Conservation (phyloP, 768 basidiomycete species). For the Tricholoma sp. region DNA sequence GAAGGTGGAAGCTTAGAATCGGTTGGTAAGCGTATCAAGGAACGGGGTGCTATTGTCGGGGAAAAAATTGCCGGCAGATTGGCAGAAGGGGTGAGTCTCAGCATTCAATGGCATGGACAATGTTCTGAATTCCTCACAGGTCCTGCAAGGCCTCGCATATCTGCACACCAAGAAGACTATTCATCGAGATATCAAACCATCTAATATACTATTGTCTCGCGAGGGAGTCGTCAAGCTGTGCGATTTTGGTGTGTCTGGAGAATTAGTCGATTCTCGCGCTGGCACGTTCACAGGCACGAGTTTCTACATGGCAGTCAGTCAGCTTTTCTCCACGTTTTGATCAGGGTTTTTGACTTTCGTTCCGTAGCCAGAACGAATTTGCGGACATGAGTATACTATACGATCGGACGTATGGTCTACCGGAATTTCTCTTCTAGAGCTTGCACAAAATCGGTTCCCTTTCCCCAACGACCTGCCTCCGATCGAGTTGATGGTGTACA, state of each 20-base stretch:
- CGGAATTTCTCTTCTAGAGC: constrained; percentile 89
- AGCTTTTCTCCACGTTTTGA: not conserved
- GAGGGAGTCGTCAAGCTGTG: constrained; percentile 88
- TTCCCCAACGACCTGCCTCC: constrained; percentile 88
- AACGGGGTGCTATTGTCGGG: constrained; percentile 71
- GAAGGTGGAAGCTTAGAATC: constrained; percentile 89
- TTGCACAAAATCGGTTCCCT: constrained; percentile 92
- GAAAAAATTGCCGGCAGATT: constrained; percentile 89
- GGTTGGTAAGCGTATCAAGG: constrained; percentile 79
- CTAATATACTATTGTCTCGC: constrained; percentile 85
- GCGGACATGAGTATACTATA: constrained; percentile 88
- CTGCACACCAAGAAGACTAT: constrained; percentile 90
- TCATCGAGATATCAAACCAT: constrained; percentile 94
- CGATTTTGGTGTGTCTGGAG: constrained; percentile 98
- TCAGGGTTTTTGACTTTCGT: constrained; percentile 8
- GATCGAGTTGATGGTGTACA: constrained; percentile 93
- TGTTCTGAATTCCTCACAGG: constrained; percentile 31
- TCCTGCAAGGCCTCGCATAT: constrained; percentile 90
- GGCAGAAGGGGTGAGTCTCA: constrained; percentile 76
- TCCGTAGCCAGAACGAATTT: constrained; percentile 85
- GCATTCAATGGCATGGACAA: not conserved
- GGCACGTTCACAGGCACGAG: constrained; percentile 98
- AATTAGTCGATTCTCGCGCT: constrained; percentile 85
- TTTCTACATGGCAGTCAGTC: constrained; percentile 96
- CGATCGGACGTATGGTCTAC: constrained; percentile 98